phyloP scores from a whole-genome alignment of 2,329 filamentous ascomycete species.

The Alternaria postmessia region DNA sequence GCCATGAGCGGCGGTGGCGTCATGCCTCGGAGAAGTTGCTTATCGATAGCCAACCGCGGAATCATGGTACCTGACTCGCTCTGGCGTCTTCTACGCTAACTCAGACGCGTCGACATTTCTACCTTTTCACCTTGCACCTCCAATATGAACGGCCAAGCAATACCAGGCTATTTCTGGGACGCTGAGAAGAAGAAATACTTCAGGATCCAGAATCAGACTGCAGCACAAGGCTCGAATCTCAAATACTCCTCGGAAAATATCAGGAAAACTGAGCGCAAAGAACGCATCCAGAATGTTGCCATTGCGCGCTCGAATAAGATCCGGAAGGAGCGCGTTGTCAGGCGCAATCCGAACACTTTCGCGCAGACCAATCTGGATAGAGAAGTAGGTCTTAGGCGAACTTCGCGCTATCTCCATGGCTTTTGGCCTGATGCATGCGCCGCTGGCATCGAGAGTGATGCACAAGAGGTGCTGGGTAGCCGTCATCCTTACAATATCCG shows the following conservation, averaged over 20 bases:
- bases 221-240: conserved; percentile 40
- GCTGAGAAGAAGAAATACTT: conserved; percentile 61
- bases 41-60: conserved; percentile 28
- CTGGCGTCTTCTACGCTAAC: not conserved
- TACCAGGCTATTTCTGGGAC: conserved; percentile 61
- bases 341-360: conserved; percentile 27
- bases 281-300: conserved; percentile 20
- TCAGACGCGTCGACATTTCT: not conserved
- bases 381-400: conserved; percentile 37
- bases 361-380: conserved; percentile 32
- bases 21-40: conserved; percentile 25
- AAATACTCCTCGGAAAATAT: conserved; percentile 56
- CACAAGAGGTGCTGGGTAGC: conserved; percentile 20
- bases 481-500: conserved; percentile 20
- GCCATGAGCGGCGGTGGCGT: conserved; percentile 30
- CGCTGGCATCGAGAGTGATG: conserved; percentile 18
- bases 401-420: conserved; percentile 27
- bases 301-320: conserved; percentile 19
- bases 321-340: conserved; percentile 36
- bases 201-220: conserved; percentile 52
- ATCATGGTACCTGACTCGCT: conserved; percentile 29
- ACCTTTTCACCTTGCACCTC: not conserved
- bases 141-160: conserved; percentile 50
- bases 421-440: conserved; percentile 41
- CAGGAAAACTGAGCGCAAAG: conserved; percentile 44